Evolutionary conservation across 495 filamentous ascomycete genomes (phyloP).

Genomic region (Penicillium robsamsonii): DNA sequence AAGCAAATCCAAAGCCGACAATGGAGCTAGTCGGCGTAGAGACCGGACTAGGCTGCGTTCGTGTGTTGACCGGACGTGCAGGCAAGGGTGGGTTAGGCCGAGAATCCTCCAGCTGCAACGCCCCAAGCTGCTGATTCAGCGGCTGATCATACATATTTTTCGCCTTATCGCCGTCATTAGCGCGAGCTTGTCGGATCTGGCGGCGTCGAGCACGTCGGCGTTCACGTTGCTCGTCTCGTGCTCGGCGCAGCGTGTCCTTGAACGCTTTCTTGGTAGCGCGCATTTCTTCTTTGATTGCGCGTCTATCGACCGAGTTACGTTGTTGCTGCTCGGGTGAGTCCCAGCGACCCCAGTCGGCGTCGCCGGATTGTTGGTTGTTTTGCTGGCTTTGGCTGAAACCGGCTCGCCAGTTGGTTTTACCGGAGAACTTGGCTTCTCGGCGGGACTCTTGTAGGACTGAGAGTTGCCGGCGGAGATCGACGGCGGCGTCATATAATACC

Average conservation of each 20-base stretch:
- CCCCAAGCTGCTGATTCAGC: conserved; percentile 23
- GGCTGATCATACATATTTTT: background rate
- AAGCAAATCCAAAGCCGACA: conserved; percentile 2
- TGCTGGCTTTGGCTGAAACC: conserved; percentile 21
- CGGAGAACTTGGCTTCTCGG: conserved; percentile 30
- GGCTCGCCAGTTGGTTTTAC: conserved; percentile 26
- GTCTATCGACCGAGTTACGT: conserved; percentile 31
- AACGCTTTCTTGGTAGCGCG: conserved; percentile 41
- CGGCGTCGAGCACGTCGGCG: conserved; percentile 24
- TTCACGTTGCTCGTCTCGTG: conserved; percentile 41
- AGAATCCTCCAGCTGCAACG: conserved; percentile 16
- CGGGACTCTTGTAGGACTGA: conserved; percentile 38
- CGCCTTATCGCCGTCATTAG: conserved; percentile 10
- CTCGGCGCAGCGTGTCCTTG: conserved; percentile 38
- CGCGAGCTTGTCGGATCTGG: conserved; percentile 2
- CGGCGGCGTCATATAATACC: conserved; percentile 39
- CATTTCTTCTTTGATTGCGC: conserved; percentile 41
- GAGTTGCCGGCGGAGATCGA: conserved; percentile 41
- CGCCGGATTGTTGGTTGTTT: conserved; percentile 5
- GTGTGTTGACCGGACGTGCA: background rate
- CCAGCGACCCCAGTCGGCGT: conserved; percentile 40
- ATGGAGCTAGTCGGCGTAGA: background rate
- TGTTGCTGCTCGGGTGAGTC: conserved; percentile 40
- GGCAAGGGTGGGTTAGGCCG: background rate
- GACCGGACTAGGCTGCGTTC: background rate